These are phyloP conservation scores for Geopyxis carbonaria DNA, from an alignment of 495 filamentous ascomycete genomes.

Conservation along the genomic window DNA sequence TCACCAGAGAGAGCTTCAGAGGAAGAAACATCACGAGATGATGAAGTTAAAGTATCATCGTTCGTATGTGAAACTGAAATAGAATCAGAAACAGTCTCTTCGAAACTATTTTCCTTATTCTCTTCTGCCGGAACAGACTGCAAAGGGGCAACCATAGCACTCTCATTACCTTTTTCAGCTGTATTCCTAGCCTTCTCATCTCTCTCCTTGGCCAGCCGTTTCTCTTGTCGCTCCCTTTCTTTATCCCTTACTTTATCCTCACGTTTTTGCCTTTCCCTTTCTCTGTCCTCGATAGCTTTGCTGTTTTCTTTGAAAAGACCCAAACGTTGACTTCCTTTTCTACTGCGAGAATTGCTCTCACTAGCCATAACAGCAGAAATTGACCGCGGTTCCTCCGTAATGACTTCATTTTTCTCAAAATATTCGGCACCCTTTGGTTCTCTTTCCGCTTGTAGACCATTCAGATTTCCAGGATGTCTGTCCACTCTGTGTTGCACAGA, in stretches of 20 bases:
- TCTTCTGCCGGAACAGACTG: neutral
- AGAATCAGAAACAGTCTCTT: slow-evolving; percentile 21
- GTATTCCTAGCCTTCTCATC: slow-evolving; percentile 16
- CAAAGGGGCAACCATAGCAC: slow-evolving; percentile 13
- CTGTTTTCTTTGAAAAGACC: slow-evolving; percentile 85
- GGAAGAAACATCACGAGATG: slow-evolving; percentile 24
- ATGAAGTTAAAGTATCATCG: slow-evolving; percentile 22
- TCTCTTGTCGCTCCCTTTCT: slow-evolving; percentile 23
- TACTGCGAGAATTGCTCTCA: slow-evolving; percentile 67
- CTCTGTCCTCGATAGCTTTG: slow-evolving; percentile 33
- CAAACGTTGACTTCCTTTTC: slow-evolving; percentile 85
- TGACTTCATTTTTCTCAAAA: neutral
- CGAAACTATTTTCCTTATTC: slow-evolving; percentile 5
- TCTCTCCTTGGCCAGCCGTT: slow-evolving; percentile 25
- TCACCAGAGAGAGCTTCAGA: slow-evolving; percentile 21
- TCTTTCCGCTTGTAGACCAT: neutral
- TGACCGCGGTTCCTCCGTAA: slow-evolving; percentile 9
- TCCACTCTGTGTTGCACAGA: no score
- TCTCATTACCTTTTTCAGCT: slow-evolving; percentile 13
- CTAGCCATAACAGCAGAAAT: slow-evolving; percentile 24
- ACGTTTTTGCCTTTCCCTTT: slow-evolving; percentile 23
- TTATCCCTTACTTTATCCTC: slow-evolving; percentile 31
- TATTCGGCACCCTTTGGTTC: slow-evolving; percentile 1
- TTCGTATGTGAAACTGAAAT: slow-evolving; percentile 23
- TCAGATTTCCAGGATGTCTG: no score